A percentile compares a stretch with the other conserved stretches of the same genome.
phyloP scores from a whole-genome alignment of 768 basidiomycete genomes.

The Tylopilus sp. region DNA sequence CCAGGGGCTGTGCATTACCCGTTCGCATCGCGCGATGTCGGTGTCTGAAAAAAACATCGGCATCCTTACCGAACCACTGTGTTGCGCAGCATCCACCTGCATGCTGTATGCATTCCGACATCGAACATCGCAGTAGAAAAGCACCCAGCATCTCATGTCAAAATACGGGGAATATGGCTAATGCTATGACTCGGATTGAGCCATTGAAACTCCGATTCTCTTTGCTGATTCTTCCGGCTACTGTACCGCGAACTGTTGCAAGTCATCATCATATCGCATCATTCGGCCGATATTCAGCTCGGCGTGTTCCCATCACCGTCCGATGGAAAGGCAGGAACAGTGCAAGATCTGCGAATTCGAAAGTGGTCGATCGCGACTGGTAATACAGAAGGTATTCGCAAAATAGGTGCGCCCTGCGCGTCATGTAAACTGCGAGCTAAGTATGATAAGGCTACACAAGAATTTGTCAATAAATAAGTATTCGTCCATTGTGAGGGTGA shows the following conservation, averaged over 20 bases:
- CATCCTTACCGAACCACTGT: too few species aligned
- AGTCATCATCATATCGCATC: neutral
- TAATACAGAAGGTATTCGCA: conserved; percentile 19
- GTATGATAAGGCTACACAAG: conserved; percentile 25
- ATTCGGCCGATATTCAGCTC: neutral
- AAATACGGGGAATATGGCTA: too few species aligned
- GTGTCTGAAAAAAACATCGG: too few species aligned
- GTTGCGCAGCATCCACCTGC: too few species aligned
- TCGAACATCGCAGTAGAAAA: too few species aligned
- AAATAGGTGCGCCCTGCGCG: conserved; percentile 5
- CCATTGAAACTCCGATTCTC: neutral
- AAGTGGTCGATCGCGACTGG: neutral
- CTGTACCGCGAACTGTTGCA: too few species aligned
- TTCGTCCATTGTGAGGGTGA: neutral
- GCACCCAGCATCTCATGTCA: too few species aligned
- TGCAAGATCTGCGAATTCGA: neutral
- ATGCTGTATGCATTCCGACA: too few species aligned
- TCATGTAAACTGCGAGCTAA: conserved; percentile 16
- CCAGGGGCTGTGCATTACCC: too few species aligned
- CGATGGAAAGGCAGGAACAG: neutral
- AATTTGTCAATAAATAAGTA: conserved; percentile 29
- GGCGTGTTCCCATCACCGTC: neutral
- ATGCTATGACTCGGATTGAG: too few species aligned
- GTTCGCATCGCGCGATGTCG: too few species aligned
- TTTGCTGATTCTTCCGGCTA: too few species aligned